Percentiles rank a stretch among this genome's conserved stretches.
phyloP scores from a whole-genome alignment of 73 alveolate genomes.

The Paraurostyla sp. region DNA sequence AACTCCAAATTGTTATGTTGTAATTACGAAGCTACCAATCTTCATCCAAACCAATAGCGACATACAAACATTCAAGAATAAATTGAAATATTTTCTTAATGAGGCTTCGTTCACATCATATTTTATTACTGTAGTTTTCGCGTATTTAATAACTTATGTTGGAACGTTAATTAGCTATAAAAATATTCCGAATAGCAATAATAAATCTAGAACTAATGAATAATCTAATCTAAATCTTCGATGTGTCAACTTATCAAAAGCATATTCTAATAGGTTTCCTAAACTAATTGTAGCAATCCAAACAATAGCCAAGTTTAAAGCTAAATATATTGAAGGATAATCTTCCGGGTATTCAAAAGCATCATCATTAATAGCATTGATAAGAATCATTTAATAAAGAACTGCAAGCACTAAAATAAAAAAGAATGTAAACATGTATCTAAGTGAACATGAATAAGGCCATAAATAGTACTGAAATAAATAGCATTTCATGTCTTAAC shows the following conservation, averaged over 20 bases:
- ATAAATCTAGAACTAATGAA: neutral
- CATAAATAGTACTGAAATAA: slow-evolving; percentile 52
- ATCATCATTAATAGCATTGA: slow-evolving; percentile 36
- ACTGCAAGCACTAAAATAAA: slow-evolving; percentile 27
- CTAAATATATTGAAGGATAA: neutral
- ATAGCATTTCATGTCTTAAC: slow-evolving; percentile 41
- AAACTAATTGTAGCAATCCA: slow-evolving; percentile 57
- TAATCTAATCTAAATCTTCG: neutral
- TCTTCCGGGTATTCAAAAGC: slow-evolving; percentile 12
- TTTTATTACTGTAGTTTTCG: neutral
- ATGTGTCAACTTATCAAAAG: slow-evolving; percentile 1
- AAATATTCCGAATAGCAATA: neutral
- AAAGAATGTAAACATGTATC: slow-evolving; percentile 27
- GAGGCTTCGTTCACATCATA: neutral
- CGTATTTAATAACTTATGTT: neutral
- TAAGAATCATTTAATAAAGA: slow-evolving; percentile 23
- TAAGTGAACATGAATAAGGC: slow-evolving; percentile 56
- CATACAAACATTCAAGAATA: slow-evolving; percentile 29
- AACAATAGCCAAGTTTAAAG: neutral
- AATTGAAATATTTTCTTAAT: neutral
- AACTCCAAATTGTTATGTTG: slow-evolving; percentile 41
- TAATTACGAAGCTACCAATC: slow-evolving; percentile 15
- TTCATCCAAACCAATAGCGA: slow-evolving; percentile 41
- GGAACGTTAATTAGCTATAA: neutral
- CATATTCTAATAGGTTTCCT: slow-evolving; percentile 15